These are phyloP conservation scores for Paramyrothecium roridum DNA, from an alignment of 2,329 filamentous ascomycete species.

Conservation along the genomic window DNA sequence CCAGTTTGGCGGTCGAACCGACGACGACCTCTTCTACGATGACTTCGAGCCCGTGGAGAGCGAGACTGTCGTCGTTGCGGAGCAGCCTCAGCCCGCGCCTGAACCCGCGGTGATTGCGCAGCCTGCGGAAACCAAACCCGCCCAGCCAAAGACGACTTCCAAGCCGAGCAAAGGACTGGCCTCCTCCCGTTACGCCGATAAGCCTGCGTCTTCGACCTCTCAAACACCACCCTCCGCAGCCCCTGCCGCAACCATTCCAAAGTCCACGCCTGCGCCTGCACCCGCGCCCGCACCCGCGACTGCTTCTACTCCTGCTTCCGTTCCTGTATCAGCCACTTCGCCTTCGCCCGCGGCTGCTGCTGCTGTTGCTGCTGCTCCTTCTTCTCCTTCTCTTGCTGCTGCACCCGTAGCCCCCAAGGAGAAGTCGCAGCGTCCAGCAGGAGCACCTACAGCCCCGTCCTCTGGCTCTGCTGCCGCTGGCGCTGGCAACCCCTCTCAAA, in stretches of 20 bases:
- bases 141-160: slow-evolving; percentile 6
- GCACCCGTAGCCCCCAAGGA: slow-evolving; percentile 16
- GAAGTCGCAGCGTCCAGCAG: slow-evolving; percentile 14
- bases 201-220: slow-evolving; percentile 4
- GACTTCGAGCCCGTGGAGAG: slow-evolving; percentile 55
- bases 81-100: slow-evolving; percentile 11
- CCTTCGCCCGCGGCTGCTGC: too few relatives aligned
- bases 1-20: slow-evolving; percentile 58
- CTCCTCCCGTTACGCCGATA: slow-evolving; percentile 29
- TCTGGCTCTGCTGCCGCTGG: too few relatives aligned
- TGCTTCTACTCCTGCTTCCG: slow-evolving; percentile 4
- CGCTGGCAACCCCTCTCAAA: slow-evolving; percentile 11
- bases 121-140: slow-evolving; percentile 3
- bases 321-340: too few relatives aligned
- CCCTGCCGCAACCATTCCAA: not conserved
- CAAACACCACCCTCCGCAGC: not conserved
- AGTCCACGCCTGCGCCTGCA: not conserved
- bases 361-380: slow-evolving; percentile 5
- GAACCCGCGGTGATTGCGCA: slow-evolving; percentile 11
- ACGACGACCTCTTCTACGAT: slow-evolving; percentile 61
- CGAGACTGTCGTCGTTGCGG: slow-evolving; percentile 24
- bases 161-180: slow-evolving; percentile 21
- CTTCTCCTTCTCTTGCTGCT: slow-evolving; percentile 15
- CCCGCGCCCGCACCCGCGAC: slow-evolving; percentile 1
- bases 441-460: slow-evolving; percentile 9